Percentiles rank a stretch among this genome's conserved stretches.
phyloP scores from a whole-genome alignment of 768 basidiomycete species.

The Trametes cinnabarina region DNA sequence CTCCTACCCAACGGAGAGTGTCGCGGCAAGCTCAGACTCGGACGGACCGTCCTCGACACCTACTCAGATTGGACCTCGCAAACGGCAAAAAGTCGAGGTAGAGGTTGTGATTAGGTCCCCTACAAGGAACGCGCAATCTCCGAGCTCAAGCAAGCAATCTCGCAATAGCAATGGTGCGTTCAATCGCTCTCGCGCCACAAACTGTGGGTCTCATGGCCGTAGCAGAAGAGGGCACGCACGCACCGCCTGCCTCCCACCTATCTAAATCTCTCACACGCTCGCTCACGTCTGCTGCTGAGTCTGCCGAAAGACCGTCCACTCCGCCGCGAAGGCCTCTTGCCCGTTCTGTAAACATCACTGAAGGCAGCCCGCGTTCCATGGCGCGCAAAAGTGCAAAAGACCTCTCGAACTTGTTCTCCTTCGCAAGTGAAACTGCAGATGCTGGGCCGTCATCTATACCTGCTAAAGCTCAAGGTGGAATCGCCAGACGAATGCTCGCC shows the following conservation, averaged over 20 bases:
- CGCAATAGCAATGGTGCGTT: constrained; percentile 4
- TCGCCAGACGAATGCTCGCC: constrained; percentile 71
- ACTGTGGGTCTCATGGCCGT: not conserved
- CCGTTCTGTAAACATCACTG: not conserved
- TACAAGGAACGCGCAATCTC: not conserved
- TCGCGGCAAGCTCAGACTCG: not conserved
- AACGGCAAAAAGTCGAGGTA: constrained; percentile 33
- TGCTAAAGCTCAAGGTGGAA: constrained; percentile 23
- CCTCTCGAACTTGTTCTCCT: constrained; percentile 46
- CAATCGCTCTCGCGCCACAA: not conserved
- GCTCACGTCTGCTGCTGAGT: not conserved
- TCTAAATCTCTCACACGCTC: not conserved
- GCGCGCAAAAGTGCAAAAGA: constrained; percentile 35
- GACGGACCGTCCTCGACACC: not conserved
- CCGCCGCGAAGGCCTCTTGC: constrained; percentile 2
- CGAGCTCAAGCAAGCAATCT: not conserved
- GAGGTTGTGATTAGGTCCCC: constrained; percentile 26
- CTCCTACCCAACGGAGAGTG: constrained; percentile 1
- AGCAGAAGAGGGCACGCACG: not conserved
- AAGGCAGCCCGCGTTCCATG: not conserved
- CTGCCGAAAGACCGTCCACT: not conserved
- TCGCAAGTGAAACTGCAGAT: constrained; percentile 20
- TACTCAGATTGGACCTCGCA: constrained; percentile 23
- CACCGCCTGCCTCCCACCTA: not conserved
- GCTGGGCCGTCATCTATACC: not conserved